Conservation (phyloP, 2,329 filamentous ascomycete genomes). For the Phyllosticta citrichinensis region DNA sequence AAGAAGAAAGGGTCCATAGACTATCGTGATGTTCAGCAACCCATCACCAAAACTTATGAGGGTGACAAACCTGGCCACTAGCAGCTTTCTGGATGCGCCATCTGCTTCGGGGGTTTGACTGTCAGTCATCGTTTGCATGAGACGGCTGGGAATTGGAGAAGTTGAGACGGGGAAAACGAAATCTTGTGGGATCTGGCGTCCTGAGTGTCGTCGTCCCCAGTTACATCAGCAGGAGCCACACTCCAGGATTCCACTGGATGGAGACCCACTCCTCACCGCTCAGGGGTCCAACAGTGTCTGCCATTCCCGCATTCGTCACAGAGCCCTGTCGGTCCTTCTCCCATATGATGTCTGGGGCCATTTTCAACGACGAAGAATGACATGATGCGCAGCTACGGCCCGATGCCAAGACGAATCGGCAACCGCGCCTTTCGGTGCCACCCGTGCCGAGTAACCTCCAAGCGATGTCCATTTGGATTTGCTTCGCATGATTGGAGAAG, state of each 20-base stretch:
- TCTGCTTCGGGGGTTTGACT: neutral
- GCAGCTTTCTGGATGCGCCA: neutral
- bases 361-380: neutral
- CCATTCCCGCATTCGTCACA: neutral
- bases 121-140: neutral
- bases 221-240: neutral
- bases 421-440: neutral
- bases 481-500: neutral
- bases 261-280: neutral
- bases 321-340: neutral
- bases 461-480: neutral
- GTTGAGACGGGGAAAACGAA: neutral
- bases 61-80: neutral
- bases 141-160: neutral
- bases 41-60: too few relatives aligned
- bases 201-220: neutral
- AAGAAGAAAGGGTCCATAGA: constrained; percentile 2
- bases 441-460: neutral
- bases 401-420: neutral
- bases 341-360: neutral
- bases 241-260: neutral
- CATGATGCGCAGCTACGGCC: neutral
- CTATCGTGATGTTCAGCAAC: neutral
- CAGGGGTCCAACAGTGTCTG: neutral
- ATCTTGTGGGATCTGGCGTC: neutral